phyloP scores from a whole-genome alignment of 352 stramenopile genomes.

The Poterioochromonas sp. region DNA sequence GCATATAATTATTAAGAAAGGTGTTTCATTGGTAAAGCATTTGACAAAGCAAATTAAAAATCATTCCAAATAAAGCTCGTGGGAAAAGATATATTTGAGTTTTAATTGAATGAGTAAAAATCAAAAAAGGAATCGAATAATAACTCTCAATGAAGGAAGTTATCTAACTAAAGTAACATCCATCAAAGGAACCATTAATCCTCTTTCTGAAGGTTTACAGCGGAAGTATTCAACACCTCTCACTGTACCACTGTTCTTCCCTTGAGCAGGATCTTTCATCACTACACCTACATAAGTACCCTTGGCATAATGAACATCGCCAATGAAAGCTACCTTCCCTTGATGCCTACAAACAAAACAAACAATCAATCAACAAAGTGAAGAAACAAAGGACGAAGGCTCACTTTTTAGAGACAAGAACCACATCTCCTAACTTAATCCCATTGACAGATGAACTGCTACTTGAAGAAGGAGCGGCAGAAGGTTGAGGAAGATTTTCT shows the following conservation, averaged over 20 bases:
- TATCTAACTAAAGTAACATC: too few species aligned
- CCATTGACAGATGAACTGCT: neutral
- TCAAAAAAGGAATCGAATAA: too few species aligned
- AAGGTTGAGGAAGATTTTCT: too few species aligned
- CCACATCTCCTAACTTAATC: neutral
- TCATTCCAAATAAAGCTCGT: too few species aligned
- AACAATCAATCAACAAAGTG: neutral
- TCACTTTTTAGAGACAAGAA: neutral
- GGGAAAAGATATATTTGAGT: too few species aligned
- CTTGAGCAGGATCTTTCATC: neutral
- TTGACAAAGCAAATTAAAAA: too few species aligned
- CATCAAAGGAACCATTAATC: neutral
- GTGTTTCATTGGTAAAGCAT: too few species aligned
- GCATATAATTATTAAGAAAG: too few species aligned
- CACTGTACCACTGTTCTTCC: constrained; percentile 21
- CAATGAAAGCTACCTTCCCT: constrained; percentile 1
- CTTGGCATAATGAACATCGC: constrained; percentile 6
- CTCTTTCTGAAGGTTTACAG: neutral
- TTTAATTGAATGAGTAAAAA: too few species aligned
- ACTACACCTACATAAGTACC: constrained; percentile 20
- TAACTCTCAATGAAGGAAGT: too few species aligned
- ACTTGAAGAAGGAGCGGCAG: too few species aligned
- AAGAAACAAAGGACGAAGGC: neutral
- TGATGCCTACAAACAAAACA: neutral
- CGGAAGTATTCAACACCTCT: neutral